phyloP scores from a whole-genome alignment of 306 rosid genomes.

The Potentilla sterilis region DNA sequence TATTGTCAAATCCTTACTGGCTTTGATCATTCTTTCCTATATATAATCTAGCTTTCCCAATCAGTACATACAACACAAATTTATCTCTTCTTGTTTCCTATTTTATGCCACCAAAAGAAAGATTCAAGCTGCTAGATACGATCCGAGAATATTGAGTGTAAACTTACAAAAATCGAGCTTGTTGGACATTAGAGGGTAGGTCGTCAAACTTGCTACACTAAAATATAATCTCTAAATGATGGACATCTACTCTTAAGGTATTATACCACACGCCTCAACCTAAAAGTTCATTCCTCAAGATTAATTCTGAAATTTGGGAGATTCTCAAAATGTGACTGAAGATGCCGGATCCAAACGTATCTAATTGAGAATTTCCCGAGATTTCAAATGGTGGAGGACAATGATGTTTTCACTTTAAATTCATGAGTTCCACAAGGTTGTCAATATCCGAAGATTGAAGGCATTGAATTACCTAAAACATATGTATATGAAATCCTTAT shows the following conservation, averaged over 20 bases:
- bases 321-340: neutral
- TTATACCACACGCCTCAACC: too few relatives aligned
- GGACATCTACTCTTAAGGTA: too few relatives aligned
- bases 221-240: too few relatives aligned
- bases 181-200: too few relatives aligned
- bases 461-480: neutral
- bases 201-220: too few relatives aligned
- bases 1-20: too few relatives aligned
- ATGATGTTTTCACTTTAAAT: neutral
- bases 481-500: neutral
- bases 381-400: slow-evolving; percentile 4
- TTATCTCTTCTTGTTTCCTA: too few relatives aligned
- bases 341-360: slow-evolving; percentile 3
- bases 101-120: neutral
- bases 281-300: neutral
- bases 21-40: too few relatives aligned
- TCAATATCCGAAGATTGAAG: slow-evolving; percentile 4
- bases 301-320: neutral
- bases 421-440: neutral
- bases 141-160: neutral
- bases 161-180: neutral
- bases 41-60: too few relatives aligned
- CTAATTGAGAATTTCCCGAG: neutral
- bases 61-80: too few relatives aligned
- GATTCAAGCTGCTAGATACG: neutral